These are phyloP conservation scores for Samsoniella hepiali DNA, from an alignment of 2,329 filamentous ascomycete species.

Conservation along the genomic window DNA sequence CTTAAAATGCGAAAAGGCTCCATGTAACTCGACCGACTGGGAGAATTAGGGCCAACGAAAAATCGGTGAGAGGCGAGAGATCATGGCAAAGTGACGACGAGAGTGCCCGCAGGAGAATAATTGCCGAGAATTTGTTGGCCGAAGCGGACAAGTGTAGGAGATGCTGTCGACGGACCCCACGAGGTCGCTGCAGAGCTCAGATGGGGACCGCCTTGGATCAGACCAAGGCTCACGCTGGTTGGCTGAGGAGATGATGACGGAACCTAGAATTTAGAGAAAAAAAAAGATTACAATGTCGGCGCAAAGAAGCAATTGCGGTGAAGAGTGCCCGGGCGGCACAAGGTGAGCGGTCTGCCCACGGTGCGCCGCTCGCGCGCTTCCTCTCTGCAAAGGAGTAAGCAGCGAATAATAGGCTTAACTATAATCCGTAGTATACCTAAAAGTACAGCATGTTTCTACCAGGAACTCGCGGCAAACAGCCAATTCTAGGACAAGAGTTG, in stretches of 20 bases:
- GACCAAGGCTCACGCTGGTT: background rate
- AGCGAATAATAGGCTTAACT: background rate
- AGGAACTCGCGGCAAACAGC: background rate
- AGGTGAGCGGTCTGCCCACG: background rate
- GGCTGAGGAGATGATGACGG: too few species aligned
- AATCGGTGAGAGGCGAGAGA: background rate
- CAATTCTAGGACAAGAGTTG: background rate
- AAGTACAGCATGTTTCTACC: background rate
- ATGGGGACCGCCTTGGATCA: background rate
- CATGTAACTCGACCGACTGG: background rate
- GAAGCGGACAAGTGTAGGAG: background rate
- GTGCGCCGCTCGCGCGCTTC: background rate
- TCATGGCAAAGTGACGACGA: background rate
- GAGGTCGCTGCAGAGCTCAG: background rate
- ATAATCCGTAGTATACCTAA: background rate
- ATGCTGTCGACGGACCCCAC: background rate
- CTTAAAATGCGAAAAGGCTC: slow-evolving; percentile 7
- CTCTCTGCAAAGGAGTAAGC: background rate
- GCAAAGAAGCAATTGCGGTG: too few species aligned
- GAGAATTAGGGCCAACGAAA: background rate
- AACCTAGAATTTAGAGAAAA: too few species aligned
- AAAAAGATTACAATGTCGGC: too few species aligned
- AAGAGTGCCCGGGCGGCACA: too few species aligned
- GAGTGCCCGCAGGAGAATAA: background rate
- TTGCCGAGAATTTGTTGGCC: background rate